phyloP scores from a whole-genome alignment of 176 grass and related monocot genomes.

The Phyllostachys edulis region DNA sequence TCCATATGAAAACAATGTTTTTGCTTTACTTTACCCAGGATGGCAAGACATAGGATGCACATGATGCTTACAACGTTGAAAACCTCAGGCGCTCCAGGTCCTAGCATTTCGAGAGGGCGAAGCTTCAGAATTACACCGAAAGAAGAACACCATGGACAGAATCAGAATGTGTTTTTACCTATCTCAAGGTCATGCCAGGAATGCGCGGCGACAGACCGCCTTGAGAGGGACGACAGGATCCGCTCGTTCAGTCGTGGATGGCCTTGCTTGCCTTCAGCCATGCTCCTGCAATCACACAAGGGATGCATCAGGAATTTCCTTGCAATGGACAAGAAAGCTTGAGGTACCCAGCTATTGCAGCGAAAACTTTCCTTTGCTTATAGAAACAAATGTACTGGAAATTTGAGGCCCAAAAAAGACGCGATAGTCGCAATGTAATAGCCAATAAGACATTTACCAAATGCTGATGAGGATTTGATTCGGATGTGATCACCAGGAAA shows the following conservation, averaged over 20 bases:
- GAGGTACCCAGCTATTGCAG: neutral
- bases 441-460: neutral
- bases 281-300: constrained; percentile 10
- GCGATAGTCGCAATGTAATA: neutral
- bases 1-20: neutral
- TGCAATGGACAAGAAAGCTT: neutral
- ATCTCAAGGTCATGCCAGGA: constrained; percentile 95
- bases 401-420: neutral
- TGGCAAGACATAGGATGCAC: neutral
- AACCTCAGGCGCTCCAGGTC: constrained; percentile 67
- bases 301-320: neutral
- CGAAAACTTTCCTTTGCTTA: neutral
- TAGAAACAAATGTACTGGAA: neutral
- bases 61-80: constrained; percentile 82
- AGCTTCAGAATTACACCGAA: neutral
- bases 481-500: neutral
- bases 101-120: constrained; percentile 16
- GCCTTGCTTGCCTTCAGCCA: constrained; percentile 27
- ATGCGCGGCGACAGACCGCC: constrained; percentile 74
- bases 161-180: constrained; percentile 32
- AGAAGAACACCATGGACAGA: neutral
- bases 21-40: neutral
- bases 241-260: constrained; percentile 61
- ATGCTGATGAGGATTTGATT: neutral
- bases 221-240: constrained; percentile 72